phyloP scores from a whole-genome alignment of 2,329 filamentous ascomycete genomes.

The Aspergillus sp. region DNA sequence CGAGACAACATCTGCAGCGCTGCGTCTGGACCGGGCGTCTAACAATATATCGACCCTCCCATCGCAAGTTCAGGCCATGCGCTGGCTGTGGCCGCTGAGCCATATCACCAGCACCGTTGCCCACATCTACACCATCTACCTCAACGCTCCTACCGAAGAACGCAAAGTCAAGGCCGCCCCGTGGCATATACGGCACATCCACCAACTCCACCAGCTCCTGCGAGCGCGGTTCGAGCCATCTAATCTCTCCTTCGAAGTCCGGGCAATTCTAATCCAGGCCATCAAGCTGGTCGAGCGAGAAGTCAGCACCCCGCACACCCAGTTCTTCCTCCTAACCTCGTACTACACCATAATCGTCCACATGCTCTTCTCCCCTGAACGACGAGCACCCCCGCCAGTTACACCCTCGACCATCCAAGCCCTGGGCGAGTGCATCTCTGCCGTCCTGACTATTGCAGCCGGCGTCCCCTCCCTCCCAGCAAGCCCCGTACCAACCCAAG shows the following conservation, averaged over 20 bases:
- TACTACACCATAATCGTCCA: background rate
- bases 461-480: background rate
- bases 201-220: background rate
- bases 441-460: background rate
- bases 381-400: background rate
- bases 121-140: background rate
- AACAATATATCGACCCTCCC: background rate
- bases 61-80: background rate
- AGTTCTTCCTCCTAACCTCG: background rate
- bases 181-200: background rate
- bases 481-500: background rate
- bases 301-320: background rate
- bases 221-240: background rate
- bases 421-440: background rate
- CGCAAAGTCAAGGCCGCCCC: background rate
- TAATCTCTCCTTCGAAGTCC: background rate
- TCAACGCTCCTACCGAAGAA: background rate
- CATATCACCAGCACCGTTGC: background rate
- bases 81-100: background rate
- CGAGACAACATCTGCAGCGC: background rate
- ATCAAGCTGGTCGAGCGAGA: background rate
- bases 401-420: background rate
- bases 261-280: background rate
- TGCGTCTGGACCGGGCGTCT: background rate
- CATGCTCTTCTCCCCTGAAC: background rate